These are phyloP conservation scores for Tricholomella constricta DNA, from an alignment of 768 basidiomycete genomes.

Conservation along the genomic window DNA sequence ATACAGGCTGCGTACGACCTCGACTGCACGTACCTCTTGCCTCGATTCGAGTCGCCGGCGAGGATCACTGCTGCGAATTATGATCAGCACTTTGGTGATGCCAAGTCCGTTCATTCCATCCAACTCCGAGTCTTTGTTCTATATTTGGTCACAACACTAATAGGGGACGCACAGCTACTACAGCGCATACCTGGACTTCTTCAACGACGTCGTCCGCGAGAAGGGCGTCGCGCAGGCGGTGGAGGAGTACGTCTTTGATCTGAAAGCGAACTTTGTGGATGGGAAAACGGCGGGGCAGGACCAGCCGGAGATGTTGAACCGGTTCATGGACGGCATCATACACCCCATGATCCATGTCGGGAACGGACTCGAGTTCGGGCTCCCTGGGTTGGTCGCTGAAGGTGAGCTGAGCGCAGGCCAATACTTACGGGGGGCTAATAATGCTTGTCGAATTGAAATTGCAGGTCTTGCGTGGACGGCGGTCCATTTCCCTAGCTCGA, in stretches of 20 bases:
- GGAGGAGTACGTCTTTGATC: slow-evolving; percentile 66
- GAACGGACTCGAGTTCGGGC: slow-evolving; percentile 59
- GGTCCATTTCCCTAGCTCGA: slow-evolving; percentile 41
- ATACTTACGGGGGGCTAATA: background rate
- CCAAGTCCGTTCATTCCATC: slow-evolving; percentile 36
- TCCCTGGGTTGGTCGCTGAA: slow-evolving; percentile 54
- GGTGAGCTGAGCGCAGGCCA: slow-evolving; percentile 32
- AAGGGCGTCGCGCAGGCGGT: slow-evolving; percentile 47
- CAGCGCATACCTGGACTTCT: slow-evolving; percentile 59
- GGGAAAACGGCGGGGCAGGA: slow-evolving; percentile 23
- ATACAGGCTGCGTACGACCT: slow-evolving; percentile 37
- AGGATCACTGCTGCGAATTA: slow-evolving; percentile 48
- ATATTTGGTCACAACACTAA: too few relatives aligned
- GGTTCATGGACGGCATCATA: slow-evolving; percentile 53
- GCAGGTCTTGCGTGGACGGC: slow-evolving; percentile 49
- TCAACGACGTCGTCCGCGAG: slow-evolving; percentile 41
- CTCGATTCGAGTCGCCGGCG: slow-evolving; percentile 41
- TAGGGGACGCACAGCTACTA: slow-evolving; percentile 56
- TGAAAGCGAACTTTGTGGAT: slow-evolving; percentile 45
- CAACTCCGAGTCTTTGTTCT: background rate
- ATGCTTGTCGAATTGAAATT: background rate
- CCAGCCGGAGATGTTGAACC: slow-evolving; percentile 53
- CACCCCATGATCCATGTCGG: slow-evolving; percentile 65
- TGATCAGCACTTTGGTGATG: slow-evolving; percentile 55
- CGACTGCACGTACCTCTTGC: slow-evolving; percentile 33